These are phyloP conservation scores for Drechslerella dactyloides DNA, from an alignment of 2,329 filamentous ascomycete genomes.

Conservation along the genomic window DNA sequence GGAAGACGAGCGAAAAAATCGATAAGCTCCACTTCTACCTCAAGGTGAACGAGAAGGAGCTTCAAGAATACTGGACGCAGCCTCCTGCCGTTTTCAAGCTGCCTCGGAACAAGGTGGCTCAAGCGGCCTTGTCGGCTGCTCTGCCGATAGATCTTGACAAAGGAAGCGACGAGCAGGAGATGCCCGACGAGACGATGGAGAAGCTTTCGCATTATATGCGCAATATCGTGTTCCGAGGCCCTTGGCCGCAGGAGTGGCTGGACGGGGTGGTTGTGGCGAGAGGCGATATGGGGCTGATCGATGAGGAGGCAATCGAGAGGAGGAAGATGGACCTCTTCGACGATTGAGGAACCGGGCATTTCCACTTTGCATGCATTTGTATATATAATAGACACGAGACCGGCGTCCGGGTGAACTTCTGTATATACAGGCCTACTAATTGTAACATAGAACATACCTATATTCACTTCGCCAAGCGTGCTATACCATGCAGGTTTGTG, in stretches of 20 bases:
- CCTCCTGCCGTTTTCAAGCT: slow-evolving; percentile 26
- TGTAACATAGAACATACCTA: too few relatives aligned
- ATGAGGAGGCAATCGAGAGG: slow-evolving; percentile 35
- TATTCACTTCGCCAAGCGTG: too few relatives aligned
- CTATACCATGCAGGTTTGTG: too few relatives aligned
- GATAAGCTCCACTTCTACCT: slow-evolving; percentile 1
- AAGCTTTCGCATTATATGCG: slow-evolving; percentile 33
- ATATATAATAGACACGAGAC: slow-evolving; percentile 1
- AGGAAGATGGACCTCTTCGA: slow-evolving; percentile 41
- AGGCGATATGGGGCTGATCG: slow-evolving; percentile 27
- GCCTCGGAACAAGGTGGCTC: slow-evolving; percentile 22
- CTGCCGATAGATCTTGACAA: slow-evolving; percentile 31
- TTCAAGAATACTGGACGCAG: slow-evolving; percentile 34
- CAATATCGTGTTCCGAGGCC: slow-evolving; percentile 14
- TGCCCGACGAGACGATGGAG: slow-evolving; percentile 18
- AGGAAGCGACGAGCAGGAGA: not conserved
- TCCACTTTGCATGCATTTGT: not conserved
- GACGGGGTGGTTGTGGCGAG: slow-evolving; percentile 33
- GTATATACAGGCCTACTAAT: not conserved
- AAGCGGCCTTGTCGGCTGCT: slow-evolving; percentile 25
- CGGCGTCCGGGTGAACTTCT: slow-evolving; percentile 7
- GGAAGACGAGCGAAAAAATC: not conserved
- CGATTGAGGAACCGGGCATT: not conserved
- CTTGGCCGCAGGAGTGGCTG: slow-evolving; percentile 36
- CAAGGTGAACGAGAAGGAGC: slow-evolving; percentile 2